These are phyloP conservation scores for Trichoderma sp. DNA, from an alignment of 2,329 filamentous ascomycete species.

Conservation along the genomic window DNA sequence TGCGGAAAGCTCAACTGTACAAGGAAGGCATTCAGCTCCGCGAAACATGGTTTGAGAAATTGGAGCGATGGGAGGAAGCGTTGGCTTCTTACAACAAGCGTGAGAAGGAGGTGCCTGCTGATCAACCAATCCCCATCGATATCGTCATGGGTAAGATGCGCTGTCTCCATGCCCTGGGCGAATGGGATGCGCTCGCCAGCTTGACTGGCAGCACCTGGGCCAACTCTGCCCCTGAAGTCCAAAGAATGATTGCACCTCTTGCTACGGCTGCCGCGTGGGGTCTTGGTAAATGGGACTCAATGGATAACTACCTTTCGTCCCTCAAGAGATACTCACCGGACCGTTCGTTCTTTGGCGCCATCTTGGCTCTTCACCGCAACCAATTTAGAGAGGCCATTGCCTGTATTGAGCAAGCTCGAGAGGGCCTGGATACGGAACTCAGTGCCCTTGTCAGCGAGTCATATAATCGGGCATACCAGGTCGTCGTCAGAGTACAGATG, in stretches of 20 bases:
- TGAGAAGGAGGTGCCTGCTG: conserved; percentile 67
- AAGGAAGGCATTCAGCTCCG: conserved; percentile 90
- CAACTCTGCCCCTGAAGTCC: conserved; percentile 83
- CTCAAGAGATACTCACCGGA: conserved; percentile 95
- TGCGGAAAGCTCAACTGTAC: conserved; percentile 94
- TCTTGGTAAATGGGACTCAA: conserved; percentile 93
- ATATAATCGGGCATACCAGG: conserved; percentile 95
- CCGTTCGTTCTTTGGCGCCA: conserved; percentile 95
- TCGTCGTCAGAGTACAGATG: conserved; percentile 99
- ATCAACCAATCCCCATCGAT: conserved; percentile 72
- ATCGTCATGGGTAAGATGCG: conserved; percentile 99
- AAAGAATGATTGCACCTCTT: conserved; percentile 87
- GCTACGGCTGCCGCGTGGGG: conserved; percentile 97
- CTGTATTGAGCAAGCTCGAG: conserved; percentile 88
- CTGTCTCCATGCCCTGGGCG: conserved; percentile 92
- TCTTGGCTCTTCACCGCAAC: conserved; percentile 91
- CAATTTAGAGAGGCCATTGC: conserved; percentile 89
- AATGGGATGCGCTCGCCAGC: conserved; percentile 92
- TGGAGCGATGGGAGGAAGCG: conserved; percentile 98
- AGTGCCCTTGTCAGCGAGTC: conserved; percentile 97
- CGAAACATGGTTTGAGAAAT: conserved; percentile 98
- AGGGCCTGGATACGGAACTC: conserved; percentile 92
- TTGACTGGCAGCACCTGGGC: conserved; percentile 93
- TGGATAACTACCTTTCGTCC: conserved; percentile 94
- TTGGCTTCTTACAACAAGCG: conserved; percentile 88